A percentile compares a stretch with the other conserved stretches of the same genome.
These are phyloP conservation scores for Aciculoconidium aculeatum DNA, from an alignment of 805 yeast genomes.

Conservation along the genomic window DNA sequence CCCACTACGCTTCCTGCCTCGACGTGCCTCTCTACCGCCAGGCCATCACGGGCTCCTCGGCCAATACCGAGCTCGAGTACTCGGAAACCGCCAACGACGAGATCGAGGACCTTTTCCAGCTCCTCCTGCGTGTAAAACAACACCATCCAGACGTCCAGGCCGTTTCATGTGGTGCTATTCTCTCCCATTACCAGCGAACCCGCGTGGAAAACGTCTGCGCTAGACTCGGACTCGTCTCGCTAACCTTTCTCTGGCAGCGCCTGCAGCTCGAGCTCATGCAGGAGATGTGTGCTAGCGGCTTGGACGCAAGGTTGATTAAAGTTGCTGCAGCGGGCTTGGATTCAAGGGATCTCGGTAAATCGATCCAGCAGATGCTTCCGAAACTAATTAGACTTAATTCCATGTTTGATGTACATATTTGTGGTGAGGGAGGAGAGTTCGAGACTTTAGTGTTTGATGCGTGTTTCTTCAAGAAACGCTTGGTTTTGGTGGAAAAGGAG, in stretches of 20 bases:
- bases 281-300: conserved; percentile 64
- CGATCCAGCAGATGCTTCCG: conserved; percentile 58
- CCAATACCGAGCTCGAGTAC: conserved; percentile 66
- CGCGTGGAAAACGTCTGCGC: conserved; percentile 89
- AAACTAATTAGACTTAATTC: conserved; percentile 50
- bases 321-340: conserved; percentile 89
- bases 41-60: conserved; percentile 56
- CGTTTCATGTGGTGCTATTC: conserved; percentile 93
- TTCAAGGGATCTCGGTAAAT: conserved; percentile 59
- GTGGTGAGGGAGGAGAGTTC: conserved; percentile 99
- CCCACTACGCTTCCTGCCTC: conserved; percentile 59
- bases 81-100: conserved; percentile 67
- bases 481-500: conserved; percentile 36
- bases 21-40: conserved; percentile 77
- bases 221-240: conserved; percentile 58
- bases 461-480: conserved; percentile 62
- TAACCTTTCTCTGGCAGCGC: conserved; percentile 88
- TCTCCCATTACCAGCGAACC: conserved; percentile 91
- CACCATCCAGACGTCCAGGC: conserved; percentile 71
- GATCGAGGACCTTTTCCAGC: conserved; percentile 69
- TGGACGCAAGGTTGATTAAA: conserved; percentile 82
- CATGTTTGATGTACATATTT: conserved; percentile 78
- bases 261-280: conserved; percentile 72
- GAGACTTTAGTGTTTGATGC: conserved; percentile 91
- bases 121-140: conserved; percentile 44